Evolutionary conservation across 169 alveolate species (phyloP), one percentile per base, ranked within the genome.

Genomic region (Eimeria acervulina): DNA sequence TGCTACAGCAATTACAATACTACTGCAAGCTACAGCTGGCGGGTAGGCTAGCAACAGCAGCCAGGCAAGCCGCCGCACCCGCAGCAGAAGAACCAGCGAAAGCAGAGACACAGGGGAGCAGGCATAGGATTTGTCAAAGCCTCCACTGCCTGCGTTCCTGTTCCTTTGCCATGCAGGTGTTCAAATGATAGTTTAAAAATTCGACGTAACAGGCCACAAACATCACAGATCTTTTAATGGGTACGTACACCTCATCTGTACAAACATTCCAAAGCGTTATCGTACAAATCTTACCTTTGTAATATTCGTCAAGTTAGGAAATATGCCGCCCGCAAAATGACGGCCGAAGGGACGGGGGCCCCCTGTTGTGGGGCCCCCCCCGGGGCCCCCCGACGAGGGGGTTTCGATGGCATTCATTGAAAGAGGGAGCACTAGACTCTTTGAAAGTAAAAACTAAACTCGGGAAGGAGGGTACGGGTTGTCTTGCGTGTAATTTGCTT

Each of bases 261-360:
- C 78, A 31, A 44, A 13, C 40, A 68, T 44, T 68, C 44, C 28
- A n/a, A n/a, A 31, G 78, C 40, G 44, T 68, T 68, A 7, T 31
- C 44, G 44, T 68, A 31, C 40, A 23, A 13, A 8, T 74, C 85
- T 38, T 19, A 74, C 85, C 85, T 42, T 74, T 10, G 85, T 31
- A 5, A 74, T 38, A 42, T 74, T 74, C 36, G 85, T 42, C 85
- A 74, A 74, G 55, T 74, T 38, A 19, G 72, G 72, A 47, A 81
- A 81, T 5, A 81, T 21, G 44, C 90, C 61, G 31, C 90, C 90
- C 17, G 90, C 90, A n/a, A 81, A 28, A 52, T 81, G 52, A 52
- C 90, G 90, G 26, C 44, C 44, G 8, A 81, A 81, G 51, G 72
- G 44, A 21, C 90, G 90, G 36, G 68, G 44, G n/a, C 72, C 72